Percentiles rank a stretch among this genome's conserved stretches.
These are phyloP conservation scores for Ganoderma meredithae DNA, from an alignment of 1,284 basidiomycete genomes.

Conservation along the genomic window DNA sequence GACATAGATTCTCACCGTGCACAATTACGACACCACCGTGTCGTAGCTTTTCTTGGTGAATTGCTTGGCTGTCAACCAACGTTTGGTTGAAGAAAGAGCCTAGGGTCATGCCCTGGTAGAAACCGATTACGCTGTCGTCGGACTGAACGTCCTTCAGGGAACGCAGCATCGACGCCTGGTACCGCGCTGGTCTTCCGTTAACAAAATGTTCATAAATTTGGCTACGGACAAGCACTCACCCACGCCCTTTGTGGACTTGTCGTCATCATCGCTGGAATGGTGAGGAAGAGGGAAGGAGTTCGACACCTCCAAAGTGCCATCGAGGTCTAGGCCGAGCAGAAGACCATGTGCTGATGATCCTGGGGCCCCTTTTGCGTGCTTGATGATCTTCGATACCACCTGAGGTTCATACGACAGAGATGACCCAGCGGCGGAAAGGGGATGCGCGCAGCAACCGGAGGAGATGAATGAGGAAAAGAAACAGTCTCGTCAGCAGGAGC, in stretches of 20 bases:
- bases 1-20: constrained; percentile 65
- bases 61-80: constrained; percentile 89
- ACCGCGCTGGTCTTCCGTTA: constrained; percentile 60
- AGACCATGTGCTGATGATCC: constrained; percentile 81
- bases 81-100: constrained; percentile 94
- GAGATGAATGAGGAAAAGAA: constrained; percentile 5
- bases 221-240: constrained; percentile 52
- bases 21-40: constrained; percentile 91
- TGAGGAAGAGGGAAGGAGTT: constrained; percentile 92
- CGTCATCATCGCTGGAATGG: constrained; percentile 75
- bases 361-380: constrained; percentile 78
- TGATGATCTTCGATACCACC: constrained; percentile 94
- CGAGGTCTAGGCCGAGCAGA: constrained; percentile 90
- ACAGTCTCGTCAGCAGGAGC: neutral
- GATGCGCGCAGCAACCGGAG: constrained; percentile 8
- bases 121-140: constrained; percentile 95
- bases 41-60: constrained; percentile 81
- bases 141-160: constrained; percentile 92
- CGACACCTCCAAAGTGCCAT: constrained; percentile 90
- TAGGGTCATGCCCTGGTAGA: constrained; percentile 92
- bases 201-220: neutral
- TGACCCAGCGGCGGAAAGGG: neutral
- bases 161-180: constrained; percentile 87
- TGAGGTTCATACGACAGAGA: constrained; percentile 41
- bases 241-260: constrained; percentile 75